phyloP scores from a whole-genome alignment of 495 filamentous ascomycete species.

The Jackrogersella minutella region DNA sequence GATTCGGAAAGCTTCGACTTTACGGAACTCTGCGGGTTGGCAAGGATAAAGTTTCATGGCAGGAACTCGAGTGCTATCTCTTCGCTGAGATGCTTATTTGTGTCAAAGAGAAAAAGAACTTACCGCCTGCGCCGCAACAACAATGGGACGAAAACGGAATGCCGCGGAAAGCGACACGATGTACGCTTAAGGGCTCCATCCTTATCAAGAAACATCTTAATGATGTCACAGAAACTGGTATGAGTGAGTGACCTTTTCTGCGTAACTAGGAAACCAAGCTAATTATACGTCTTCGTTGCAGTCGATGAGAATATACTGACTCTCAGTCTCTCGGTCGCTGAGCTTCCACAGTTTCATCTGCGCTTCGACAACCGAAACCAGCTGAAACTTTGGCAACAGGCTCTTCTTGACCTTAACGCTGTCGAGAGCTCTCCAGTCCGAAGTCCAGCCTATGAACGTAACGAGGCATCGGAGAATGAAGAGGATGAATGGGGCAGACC shows the following conservation, averaged over 20 bases:
- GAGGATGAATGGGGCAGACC: slow-evolving; percentile 89
- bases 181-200: slow-evolving; percentile 96
- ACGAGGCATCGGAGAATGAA: slow-evolving; percentile 81
- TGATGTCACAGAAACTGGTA: slow-evolving; percentile 75
- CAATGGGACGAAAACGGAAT: slow-evolving; percentile 70
- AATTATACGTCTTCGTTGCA: slow-evolving; percentile 37
- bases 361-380: slow-evolving; percentile 86
- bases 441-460: slow-evolving; percentile 67
- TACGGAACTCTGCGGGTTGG: slow-evolving; percentile 93
- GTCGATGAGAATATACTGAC: slow-evolving; percentile 85
- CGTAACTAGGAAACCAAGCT: slow-evolving; percentile 36
- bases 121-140: slow-evolving; percentile 50
- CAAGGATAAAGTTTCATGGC: slow-evolving; percentile 97
- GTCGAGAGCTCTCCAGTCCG: slow-evolving; percentile 66
- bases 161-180: slow-evolving; percentile 73
- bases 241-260: slow-evolving; percentile 38
- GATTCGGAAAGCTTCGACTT: slow-evolving; percentile 92
- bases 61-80: slow-evolving; percentile 96
- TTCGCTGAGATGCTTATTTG: slow-evolving; percentile 99
- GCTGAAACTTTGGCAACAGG: slow-evolving; percentile 90
- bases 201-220: slow-evolving; percentile 98
- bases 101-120: slow-evolving; percentile 91
- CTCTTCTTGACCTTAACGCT: slow-evolving; percentile 82
- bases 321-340: slow-evolving; percentile 87
- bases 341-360: slow-evolving; percentile 96